These are phyloP conservation scores for Coniella vitis DNA, from an alignment of 2,329 filamentous ascomycete genomes.

Conservation along the genomic window DNA sequence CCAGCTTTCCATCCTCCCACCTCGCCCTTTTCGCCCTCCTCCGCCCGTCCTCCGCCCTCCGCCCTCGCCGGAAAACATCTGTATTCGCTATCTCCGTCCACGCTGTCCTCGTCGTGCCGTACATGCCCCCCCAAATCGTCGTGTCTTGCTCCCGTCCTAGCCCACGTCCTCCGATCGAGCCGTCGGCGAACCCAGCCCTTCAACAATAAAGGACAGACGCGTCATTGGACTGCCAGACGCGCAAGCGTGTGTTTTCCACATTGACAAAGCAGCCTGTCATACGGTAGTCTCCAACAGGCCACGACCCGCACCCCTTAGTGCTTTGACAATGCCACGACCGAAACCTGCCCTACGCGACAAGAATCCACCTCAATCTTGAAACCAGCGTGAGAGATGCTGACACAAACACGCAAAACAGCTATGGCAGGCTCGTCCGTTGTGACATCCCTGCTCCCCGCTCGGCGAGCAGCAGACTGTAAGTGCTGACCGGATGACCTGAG, in stretches of 20 bases:
- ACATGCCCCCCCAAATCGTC: constrained; percentile 13
- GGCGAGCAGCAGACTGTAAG: constrained; percentile 90
- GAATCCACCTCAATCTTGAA: constrained; percentile 20
- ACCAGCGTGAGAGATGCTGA: constrained; percentile 41
- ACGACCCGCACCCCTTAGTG: constrained; percentile 13
- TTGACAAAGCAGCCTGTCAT: constrained; percentile 31
- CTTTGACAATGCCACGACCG: constrained; percentile 25
- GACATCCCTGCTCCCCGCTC: constrained; percentile 96
- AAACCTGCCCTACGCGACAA: constrained; percentile 20
- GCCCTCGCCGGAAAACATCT: constrained; percentile 17
- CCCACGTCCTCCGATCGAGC: constrained; percentile 37
- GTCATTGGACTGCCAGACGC: constrained; percentile 6
- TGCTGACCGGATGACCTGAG: constrained; percentile 22
- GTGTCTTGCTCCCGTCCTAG: constrained; percentile 21
- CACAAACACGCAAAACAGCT: constrained; percentile 49
- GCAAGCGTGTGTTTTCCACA: constrained; percentile 21
- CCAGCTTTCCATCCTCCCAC: constrained; percentile 13
- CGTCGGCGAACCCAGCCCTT: constrained; percentile 30
- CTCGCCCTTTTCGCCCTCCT: constrained; percentile 17
- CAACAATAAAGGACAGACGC: constrained; percentile 17
- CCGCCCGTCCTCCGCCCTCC: constrained; percentile 15
- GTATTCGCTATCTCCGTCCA: constrained; percentile 20
- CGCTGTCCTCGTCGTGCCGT: constrained; percentile 25
- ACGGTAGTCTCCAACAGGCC: constrained; percentile 19
- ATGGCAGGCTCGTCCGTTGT: constrained; percentile 94